These are phyloP conservation scores for Rhizopus sp. DNA, from an alignment of 371 early-diverging fungal genomes.

Conservation along the genomic window DNA sequence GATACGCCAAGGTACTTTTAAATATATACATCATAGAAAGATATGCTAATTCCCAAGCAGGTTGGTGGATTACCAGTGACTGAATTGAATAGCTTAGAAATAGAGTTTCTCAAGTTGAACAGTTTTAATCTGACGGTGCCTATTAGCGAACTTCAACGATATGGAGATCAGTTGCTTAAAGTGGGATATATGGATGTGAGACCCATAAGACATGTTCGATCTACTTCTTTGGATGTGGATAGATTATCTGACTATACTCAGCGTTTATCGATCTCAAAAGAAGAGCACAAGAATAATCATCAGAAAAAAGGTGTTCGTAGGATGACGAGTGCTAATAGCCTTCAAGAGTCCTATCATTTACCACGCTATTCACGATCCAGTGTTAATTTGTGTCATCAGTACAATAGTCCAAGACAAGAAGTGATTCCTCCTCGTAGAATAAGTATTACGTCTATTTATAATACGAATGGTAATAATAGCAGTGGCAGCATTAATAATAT, in stretches of 20 bases:
- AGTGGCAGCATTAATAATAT: constrained; percentile 10
- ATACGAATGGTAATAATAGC: constrained; percentile 35
- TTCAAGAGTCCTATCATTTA: constrained; percentile 14
- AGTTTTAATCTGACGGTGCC: constrained; percentile 66
- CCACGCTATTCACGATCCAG: constrained; percentile 32
- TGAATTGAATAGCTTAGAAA: constrained; percentile 82
- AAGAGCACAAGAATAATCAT: constrained; percentile 17
- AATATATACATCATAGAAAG: background rate
- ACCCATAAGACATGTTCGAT: constrained; percentile 30
- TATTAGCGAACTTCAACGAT: constrained; percentile 50
- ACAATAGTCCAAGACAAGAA: constrained; percentile 13
- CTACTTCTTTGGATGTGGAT: constrained; percentile 36
- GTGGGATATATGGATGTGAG: constrained; percentile 36
- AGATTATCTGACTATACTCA: constrained; percentile 37
- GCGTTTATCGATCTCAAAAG: constrained; percentile 36
- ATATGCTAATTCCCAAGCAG: constrained; percentile 20
- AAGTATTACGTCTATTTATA: constrained; percentile 32
- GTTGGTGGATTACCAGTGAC: constrained; percentile 77
- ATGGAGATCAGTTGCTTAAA: constrained; percentile 52
- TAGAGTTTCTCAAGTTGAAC: constrained; percentile 72
- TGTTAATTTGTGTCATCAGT: constrained; percentile 22
- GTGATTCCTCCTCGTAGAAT: constrained; percentile 14
- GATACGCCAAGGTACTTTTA: constrained; percentile 68
- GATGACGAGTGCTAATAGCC: constrained; percentile 28
- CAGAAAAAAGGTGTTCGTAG: constrained; percentile 15